Base-by-base conservation (phyloP, 257 asterid genomes). In the Salvia rosmarinus region DNA sequence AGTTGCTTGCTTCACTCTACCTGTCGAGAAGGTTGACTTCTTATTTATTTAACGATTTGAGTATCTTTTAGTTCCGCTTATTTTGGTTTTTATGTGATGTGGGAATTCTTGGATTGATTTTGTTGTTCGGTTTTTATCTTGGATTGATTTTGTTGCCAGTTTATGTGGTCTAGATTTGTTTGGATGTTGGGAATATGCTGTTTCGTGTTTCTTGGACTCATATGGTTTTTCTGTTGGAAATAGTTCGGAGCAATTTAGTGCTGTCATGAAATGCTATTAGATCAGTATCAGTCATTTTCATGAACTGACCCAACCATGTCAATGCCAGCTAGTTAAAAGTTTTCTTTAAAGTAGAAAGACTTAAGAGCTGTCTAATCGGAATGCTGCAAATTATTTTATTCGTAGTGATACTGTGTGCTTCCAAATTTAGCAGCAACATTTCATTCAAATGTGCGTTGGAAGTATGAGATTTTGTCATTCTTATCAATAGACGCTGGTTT, bases 1-100 rank as follows among this genome's bases (percentile, higher is more conserved):
- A 62, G 47, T 83, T 68, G 97, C 96, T 71, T 95, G 90, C 85
- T 83, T 87, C 85, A 95, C 97, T 70, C 95, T 95, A 34, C 99
- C 99, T 2, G 59, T 92, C 57, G 98, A 95, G 51, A 84, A 92
- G 97, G 99, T 95, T 23, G 23, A 4, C 4, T 56, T 67, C 64
- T 32, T 16, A 4, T 4, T 14, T 5, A 37, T 10, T 1, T 39
- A 12, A 12, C 25, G 25, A 23, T 64, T 9, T 40, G 9, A 57
- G 25, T 13, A 32, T 5, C n/a, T 68, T 44, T 20, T 56, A 2
- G 16, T 32, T 44, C 51, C 62, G 67, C 13, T 28, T 64, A 25
- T 68, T 65, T 79, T 2, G 69, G 73, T 39, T 63, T n/a, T 66
- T 52, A 12, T 42, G 35, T 68, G 19, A 56, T 73, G 30, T 39